Percentiles rank a stretch among this genome's conserved stretches.
phyloP scores from a whole-genome alignment of 352 stramenopile genomes.

The Phytophthora palmivora region DNA sequence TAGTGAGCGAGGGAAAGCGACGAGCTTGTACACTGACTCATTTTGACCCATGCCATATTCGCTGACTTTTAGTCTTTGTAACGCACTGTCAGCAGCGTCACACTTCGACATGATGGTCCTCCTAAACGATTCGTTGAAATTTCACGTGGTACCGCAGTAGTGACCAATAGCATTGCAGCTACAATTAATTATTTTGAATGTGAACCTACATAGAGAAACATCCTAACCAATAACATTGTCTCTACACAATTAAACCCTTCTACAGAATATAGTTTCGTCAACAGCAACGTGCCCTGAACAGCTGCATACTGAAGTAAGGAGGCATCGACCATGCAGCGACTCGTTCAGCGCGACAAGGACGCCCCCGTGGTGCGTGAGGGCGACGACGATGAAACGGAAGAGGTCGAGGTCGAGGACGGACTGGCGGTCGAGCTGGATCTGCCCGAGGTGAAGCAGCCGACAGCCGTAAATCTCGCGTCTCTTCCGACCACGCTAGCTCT shows the following conservation, averaged over 20 bases:
- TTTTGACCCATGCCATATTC: too few species aligned
- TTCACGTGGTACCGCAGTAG: too few species aligned
- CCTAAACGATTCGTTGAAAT: too few species aligned
- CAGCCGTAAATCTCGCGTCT: conserved; percentile 7
- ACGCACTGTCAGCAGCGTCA: too few species aligned
- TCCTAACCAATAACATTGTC: too few species aligned
- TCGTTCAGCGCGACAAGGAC: conserved; percentile 34
- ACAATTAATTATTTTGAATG: too few species aligned
- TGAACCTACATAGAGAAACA: too few species aligned
- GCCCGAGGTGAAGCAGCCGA: conserved; percentile 13
- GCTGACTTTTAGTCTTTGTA: too few species aligned
- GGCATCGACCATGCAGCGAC: conserved; percentile 25
- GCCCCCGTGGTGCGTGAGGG: conserved; percentile 22
- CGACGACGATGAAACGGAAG: conserved; percentile 23
- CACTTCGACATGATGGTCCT: too few species aligned
- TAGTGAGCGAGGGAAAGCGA: not conserved
- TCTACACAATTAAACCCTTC: too few species aligned
- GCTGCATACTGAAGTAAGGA: conserved; percentile 11
- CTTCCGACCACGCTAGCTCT: conserved; percentile 2
- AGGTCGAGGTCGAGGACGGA: conserved; percentile 9
- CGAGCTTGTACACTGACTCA: conserved; percentile 14
- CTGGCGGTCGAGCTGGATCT: conserved; percentile 15
- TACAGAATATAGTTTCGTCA: too few species aligned
- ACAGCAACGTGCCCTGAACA: conserved; percentile 19
- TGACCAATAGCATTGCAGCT: too few species aligned